Base-by-base conservation (phyloP, 495 filamentous ascomycete genomes). In the Penicillium dipodomyicola region DNA sequence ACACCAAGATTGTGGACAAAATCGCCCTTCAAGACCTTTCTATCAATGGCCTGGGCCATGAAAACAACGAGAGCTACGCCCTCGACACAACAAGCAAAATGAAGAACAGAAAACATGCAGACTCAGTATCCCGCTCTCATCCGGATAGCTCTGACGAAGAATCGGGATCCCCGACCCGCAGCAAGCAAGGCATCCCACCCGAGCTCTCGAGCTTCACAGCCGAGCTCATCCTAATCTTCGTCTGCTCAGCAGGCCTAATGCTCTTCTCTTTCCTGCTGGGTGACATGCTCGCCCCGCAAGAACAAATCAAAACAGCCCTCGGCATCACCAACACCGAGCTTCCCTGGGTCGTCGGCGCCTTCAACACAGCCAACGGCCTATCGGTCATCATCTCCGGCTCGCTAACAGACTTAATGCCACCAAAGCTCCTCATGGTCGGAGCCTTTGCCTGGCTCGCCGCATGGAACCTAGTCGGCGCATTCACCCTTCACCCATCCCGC, bases 361-460 rank as follows among this genome's bases (percentile, higher is more conserved):
- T 71, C 43, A 61, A 72, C 11, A 52, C 73, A 1, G 75, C 77
- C 1, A 76, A 73, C 25, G 76, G 77, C 8, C 49, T 79, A 0
- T 76, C 75, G 0, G 77, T 79, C 22, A 70, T 78, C 9, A 60
- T 78, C 7, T 71, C 74, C 6, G 77, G 75, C 4, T 74, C 73
- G 17, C 55, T 79, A 12, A 69, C 75, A 17, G 77, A 80, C 48
- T 57, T 80, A 3, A 65, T 64, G 5, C 58, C 74, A 3, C 76
- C 77, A 1, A 79, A 72, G 37, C 60, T 56, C 6, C 58, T 80
- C 8, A 73, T 76, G 60, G 64, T 78, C 1, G 65, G 65, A 9
- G 75, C 73, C 9, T 78, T 80, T 58, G 57, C 57, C 8, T 78
- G 75, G 74, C 64, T 73, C 6, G 60, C 66, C 0, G 62, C 67